Evolutionary conservation across 2,329 filamentous ascomycete species (phyloP).

Genomic region (Hymenotorrendiella dingleyae): DNA sequence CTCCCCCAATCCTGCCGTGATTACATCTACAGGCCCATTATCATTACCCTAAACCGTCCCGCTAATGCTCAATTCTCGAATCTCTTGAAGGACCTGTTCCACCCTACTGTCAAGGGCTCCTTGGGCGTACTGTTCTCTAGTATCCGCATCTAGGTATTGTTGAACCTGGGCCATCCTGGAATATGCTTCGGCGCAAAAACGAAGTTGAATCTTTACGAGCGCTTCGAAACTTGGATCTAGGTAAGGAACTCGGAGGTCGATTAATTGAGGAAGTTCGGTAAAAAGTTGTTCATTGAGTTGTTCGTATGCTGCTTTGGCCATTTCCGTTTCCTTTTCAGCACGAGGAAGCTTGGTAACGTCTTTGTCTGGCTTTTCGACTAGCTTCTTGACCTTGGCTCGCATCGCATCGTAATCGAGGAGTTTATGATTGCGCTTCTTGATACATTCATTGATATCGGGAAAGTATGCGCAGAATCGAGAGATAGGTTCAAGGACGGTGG

Average conservation of each 20-base stretch:
- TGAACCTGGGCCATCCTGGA: slow-evolving; percentile 98
- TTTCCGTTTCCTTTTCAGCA: slow-evolving; percentile 92
- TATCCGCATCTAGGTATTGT: slow-evolving; percentile 94
- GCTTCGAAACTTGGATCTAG: slow-evolving; percentile 96
- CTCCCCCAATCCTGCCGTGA: slow-evolving; percentile 14
- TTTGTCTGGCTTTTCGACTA: slow-evolving; percentile 98
- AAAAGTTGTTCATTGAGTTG: slow-evolving; percentile 95
- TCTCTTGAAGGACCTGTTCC: slow-evolving; percentile 94
- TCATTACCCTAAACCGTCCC: slow-evolving; percentile 49
- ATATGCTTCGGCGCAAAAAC: slow-evolving; percentile 97
- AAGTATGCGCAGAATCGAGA: slow-evolving; percentile 97
- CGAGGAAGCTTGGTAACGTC: slow-evolving; percentile 94
- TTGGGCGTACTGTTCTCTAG: slow-evolving; percentile 90
- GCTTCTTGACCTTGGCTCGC: slow-evolving; percentile 91
- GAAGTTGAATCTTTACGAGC: slow-evolving; percentile 94
- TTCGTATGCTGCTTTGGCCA: slow-evolving; percentile 90
- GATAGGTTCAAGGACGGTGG: slow-evolving; percentile 93
- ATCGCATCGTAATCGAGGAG: slow-evolving; percentile 96
- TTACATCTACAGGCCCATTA: background rate
- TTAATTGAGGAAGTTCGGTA: slow-evolving; percentile 87
- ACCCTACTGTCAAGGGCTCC: slow-evolving; percentile 87
- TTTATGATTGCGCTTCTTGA: slow-evolving; percentile 98
- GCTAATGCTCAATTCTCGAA: slow-evolving; percentile 90
- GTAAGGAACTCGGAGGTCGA: slow-evolving; percentile 94
- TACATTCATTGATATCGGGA: slow-evolving; percentile 96